A percentile compares a stretch with the other conserved stretches of the same genome.
phyloP scores from a whole-genome alignment of 805 yeast genomes.

The Monosporozyma aerobia region DNA sequence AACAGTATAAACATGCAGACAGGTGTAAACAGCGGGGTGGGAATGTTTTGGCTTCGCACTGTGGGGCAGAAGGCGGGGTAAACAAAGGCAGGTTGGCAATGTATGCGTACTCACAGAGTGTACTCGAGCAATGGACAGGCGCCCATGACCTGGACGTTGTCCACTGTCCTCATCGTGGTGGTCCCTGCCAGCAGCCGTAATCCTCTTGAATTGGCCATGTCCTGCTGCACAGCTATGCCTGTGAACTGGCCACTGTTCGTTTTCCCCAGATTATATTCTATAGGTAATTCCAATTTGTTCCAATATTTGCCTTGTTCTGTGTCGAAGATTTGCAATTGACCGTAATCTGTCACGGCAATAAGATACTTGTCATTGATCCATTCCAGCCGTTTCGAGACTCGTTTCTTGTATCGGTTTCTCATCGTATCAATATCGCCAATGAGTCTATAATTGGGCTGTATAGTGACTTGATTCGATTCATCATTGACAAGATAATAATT shows the following conservation, averaged over 20 bases:
- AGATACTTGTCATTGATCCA: conserved; percentile 14
- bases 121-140: background rate
- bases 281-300: conserved; percentile 18
- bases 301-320: conserved; percentile 14
- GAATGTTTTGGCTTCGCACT: too few species aligned
- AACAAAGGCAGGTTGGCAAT: too few species aligned
- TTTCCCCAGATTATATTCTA: background rate
- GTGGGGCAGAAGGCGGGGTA: background rate
- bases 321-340: conserved; percentile 21
- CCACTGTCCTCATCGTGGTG: background rate
- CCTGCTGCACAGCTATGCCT: conserved; percentile 19
- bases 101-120: background rate
- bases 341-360: conserved; percentile 20
- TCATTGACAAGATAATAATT: background rate
- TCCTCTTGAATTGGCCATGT: conserved; percentile 19
- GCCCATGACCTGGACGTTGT: background rate
- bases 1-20: too few species aligned
- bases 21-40: too few species aligned
- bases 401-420: conserved; percentile 17
- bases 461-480: background rate
- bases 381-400: conserved; percentile 19
- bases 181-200: conserved; percentile 18
- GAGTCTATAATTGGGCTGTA: conserved; percentile 2
- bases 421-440: conserved; percentile 20
- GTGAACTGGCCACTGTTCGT: conserved; percentile 9